Evolutionary conservation across 2,329 filamentous ascomycete species (phyloP).

Genomic region (Ceratocystis alfenasii): DNA sequence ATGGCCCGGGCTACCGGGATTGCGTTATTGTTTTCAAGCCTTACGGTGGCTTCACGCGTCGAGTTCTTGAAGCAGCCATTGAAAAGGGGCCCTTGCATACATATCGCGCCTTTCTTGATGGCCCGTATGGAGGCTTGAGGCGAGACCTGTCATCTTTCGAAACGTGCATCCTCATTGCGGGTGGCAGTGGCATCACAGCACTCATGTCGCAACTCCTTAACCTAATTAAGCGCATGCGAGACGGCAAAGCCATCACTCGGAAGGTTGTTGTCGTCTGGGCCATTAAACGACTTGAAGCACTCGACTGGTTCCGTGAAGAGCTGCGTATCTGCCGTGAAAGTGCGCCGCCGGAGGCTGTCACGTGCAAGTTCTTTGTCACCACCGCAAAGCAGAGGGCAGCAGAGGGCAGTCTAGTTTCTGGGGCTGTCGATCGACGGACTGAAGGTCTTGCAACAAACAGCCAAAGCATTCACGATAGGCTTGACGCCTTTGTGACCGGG

Average conservation of each 20-base stretch:
- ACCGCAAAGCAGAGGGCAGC: constrained; percentile 42
- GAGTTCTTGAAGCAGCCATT: constrained; percentile 69
- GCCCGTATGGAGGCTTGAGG: constrained; percentile 90
- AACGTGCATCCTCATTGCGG: constrained; percentile 82
- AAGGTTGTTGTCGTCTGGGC: constrained; percentile 91
- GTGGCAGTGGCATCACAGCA: constrained; percentile 88
- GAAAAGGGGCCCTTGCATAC: constrained; percentile 83
- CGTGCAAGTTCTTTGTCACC: constrained; percentile 91
- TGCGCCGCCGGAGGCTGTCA: constrained; percentile 76
- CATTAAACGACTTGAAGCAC: constrained; percentile 76
- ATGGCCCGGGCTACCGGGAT: constrained; percentile 77
- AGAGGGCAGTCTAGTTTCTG: constrained; percentile 25
- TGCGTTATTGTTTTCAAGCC: constrained; percentile 86
- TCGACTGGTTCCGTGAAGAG: constrained; percentile 97
- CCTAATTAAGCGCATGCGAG: constrained; percentile 91
- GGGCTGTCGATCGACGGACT: constrained; percentile 26
- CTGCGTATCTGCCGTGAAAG: constrained; percentile 81
- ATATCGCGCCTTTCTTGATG: constrained; percentile 84
- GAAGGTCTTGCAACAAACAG: constrained; percentile 47
- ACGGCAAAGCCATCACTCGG: constrained; percentile 84
- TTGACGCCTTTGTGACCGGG: constrained; percentile 77
- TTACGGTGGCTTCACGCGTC: constrained; percentile 78
- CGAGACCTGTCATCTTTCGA: constrained; percentile 84
- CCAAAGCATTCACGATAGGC: constrained; percentile 68
- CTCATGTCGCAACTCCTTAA: constrained; percentile 83